A percentile compares a stretch with the other conserved stretches of the same genome.
phyloP scores from a whole-genome alignment of 2,329 filamentous ascomycete genomes.

The Ascocoryne sarcoides region DNA sequence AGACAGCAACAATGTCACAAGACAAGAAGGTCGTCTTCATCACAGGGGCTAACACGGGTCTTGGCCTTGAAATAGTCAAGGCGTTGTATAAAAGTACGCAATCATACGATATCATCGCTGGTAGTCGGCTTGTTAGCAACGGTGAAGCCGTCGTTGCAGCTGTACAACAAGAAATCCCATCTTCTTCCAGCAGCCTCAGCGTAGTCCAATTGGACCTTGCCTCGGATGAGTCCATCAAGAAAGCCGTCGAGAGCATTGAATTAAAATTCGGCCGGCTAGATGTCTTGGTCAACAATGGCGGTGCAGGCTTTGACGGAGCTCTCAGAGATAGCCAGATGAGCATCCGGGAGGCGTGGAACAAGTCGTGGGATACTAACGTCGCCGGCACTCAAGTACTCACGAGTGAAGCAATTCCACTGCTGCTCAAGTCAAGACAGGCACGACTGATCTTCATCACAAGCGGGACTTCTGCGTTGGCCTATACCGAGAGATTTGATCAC shows the following conservation, averaged over 20 bases:
- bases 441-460: constrained; percentile 40
- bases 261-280: constrained; percentile 27
- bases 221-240: constrained; percentile 28
- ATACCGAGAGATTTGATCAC: constrained; percentile 23
- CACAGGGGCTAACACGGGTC: constrained; percentile 35
- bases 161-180: constrained; percentile 14
- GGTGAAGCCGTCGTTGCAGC: constrained; percentile 32
- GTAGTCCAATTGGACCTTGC: constrained; percentile 28
- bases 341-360: constrained; percentile 31
- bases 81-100: constrained; percentile 11
- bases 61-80: constrained; percentile 32
- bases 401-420: constrained; percentile 30
- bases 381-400: constrained; percentile 33
- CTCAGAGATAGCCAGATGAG: constrained; percentile 5
- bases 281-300: constrained; percentile 31
- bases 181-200: constrained; percentile 11
- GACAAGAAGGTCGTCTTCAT: constrained; percentile 25
- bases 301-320: constrained; percentile 10
- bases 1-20: constrained; percentile 12
- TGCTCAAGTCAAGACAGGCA: constrained; percentile 35
- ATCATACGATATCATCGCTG: constrained; percentile 33
- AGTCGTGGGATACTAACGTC: constrained; percentile 35
- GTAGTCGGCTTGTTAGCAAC: constrained; percentile 32
- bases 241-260: constrained; percentile 24
- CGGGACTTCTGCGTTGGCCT: constrained; percentile 17